Base-by-base conservation (phyloP, 768 basidiomycete genomes). In the Hypholoma sublateritium region DNA sequence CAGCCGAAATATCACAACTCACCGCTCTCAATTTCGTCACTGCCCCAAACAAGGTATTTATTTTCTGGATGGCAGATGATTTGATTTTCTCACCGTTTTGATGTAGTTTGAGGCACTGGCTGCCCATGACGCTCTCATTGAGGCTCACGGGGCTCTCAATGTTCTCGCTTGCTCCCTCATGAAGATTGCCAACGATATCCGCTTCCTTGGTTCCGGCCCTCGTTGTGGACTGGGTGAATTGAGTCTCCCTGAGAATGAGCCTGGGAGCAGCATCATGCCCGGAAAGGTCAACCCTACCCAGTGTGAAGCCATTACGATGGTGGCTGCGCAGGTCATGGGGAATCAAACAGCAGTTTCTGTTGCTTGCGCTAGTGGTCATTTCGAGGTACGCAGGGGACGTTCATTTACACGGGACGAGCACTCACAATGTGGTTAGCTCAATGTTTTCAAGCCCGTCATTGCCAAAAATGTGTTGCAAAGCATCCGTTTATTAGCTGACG, bases 231-330 rank as follows among this genome's bases (percentile, higher is more conserved):
- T 99, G 45, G 97, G 97, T 21, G 97, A 99, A 74, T 78, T 99
- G 39, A 87, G 83, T 65, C 76, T 98, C 50, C 97, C 97, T 11
- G 97, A 98, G 76, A 99, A 99, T 72, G 97, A 99, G 75, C 97
- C 97, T 43, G 97, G 97, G 46, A 95, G 93, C 67, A 96, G 93
- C 57, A 98, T 99, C 76, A 99, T 99, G 97, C 97, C 95, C 6
- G 97, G 97, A 59, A 98, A 99, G 77, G 97, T 99, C 57, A 99
- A 99, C 76, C 97, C 97, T 11, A 99, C 97, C 4, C 97, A 99
- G 70, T 98, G 97, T 65, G 97, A 99, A 74, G 97, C 97, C 7
- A 73, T 98, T 59, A 98, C 97, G 9, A 98, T 98, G 97, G 94
- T 98, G 21, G 93, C 94, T 41, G 95, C 96, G 0, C 97, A 98